Base-by-base conservation (phyloP, 108 stramenopile species). In the Nitzschia sp. region DNA sequence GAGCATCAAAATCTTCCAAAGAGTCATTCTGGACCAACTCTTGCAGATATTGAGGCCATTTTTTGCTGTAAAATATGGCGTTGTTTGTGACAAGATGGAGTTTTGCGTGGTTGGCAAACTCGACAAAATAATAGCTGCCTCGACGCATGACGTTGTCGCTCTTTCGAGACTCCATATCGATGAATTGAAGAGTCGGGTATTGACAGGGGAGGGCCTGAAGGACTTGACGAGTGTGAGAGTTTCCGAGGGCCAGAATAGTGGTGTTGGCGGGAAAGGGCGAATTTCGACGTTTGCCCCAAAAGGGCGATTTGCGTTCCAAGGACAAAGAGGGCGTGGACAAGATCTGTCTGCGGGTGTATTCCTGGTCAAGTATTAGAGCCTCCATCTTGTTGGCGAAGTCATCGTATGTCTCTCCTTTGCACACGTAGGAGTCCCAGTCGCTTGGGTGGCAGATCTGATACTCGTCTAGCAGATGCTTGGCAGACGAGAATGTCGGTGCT, bases 201-300 rank as follows among this genome's bases (percentile, higher is more conserved):
- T 64, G 63, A 64, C 63, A 64, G n/a, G 32, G 16, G 0, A 64
- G 30, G 6, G 47, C 48, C 31, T 48, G 47, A n/a, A 64, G 17
- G 13, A 50, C 25, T 34, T 64, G 63, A 17, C 63, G 63, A 29
- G 63, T 64, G 44, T 64, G 63, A 1, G 63, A 64, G 30, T 64
- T 64, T 4, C 63, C 63, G 31, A 64, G 29, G 0, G 63, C 63
- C 46, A 64, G 27, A 48, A 64, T 52, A 9, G 25, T 64, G 13
- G 29, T 31, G 63, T 64, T 64, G 46, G 46, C 46, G 8, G 63
- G 63, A 50, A 64, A 64, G 1, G 63, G 63, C 1, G 61, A 44
- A 13, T 9, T 8, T 30, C 47, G 46, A 15, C 55, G 55, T 25
- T 64, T 64, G 13, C 63, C 63, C 63, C 63, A 64, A 8, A 19